Base-by-base conservation (phyloP, 2,329 filamentous ascomycete genomes). In the Monilinia polystroma region DNA sequence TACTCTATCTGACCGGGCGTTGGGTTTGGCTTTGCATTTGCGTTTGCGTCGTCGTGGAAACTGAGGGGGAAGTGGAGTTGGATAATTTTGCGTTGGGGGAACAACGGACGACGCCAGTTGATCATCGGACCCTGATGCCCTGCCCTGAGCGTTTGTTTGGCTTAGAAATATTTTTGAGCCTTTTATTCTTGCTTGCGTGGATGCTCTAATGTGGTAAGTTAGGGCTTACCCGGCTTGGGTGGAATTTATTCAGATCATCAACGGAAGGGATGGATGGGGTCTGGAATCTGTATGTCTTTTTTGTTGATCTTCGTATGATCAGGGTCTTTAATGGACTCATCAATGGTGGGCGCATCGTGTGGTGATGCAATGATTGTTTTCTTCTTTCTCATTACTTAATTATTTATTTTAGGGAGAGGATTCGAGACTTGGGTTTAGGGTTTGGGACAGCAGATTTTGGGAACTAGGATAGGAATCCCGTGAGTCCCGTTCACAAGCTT, bases 71-170 rank as follows among this genome's bases (percentile, higher is more conserved):
- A 29, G 43, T 51, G 45, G 47, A 26, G 29, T 43, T 38, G 29
- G n/a, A 38, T 58, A 62, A 62, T 62, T 32, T 62, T 62, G 58
- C 45, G 58, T 62, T 62, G 58, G 45, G 10, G 58, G 58, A 62
- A 38, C 58, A 51, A 62, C 58, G 45, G 47, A 12, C 11, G 8
- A 12, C 7, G 20, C 7, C 20, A 49, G 20, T 49, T 29, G 45
- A n/a, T 49, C 45, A 4, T n/a, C n/a, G 45, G 8, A n/a, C 8
- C 20, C n/a, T 49, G 20, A 51, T 23, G n/a, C 20, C 7, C 23
- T 10, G 11, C n/a, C 8, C 38, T 41, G 38, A 14, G 12, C 12
- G 41, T 51, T 10, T 23, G 41, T 51, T 10, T 23, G 10, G 47
- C 23, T 6, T 3, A 12, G 10, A n/a, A 8, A 23, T 8, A n/a